Evolutionary conservation across 352 stramenopile genomes (phyloP).

Genomic region (Pythium brachiatum): DNA sequence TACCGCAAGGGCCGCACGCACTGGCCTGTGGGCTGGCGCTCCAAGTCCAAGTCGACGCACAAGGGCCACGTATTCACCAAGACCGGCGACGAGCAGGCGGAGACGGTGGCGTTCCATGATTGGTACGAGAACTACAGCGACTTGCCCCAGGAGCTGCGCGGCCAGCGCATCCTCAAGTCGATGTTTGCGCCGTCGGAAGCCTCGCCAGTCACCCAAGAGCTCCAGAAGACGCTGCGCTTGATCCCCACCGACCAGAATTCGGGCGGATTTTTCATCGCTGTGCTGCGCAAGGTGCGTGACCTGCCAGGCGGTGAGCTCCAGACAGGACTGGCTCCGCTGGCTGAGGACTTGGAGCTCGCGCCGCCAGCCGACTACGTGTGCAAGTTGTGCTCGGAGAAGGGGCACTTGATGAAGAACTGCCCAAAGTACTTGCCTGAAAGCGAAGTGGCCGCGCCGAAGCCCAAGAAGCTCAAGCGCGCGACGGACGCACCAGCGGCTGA

Average conservation of each 20-base stretch:
- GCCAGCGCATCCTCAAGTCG: slow-evolving; percentile 59
- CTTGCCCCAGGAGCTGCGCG: slow-evolving; percentile 59
- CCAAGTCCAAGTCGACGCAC: slow-evolving; percentile 83
- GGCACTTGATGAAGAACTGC: slow-evolving; percentile 80
- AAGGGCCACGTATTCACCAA: slow-evolving; percentile 75
- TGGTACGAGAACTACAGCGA: slow-evolving; percentile 72
- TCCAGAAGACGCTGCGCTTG: slow-evolving; percentile 92
- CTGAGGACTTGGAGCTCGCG: slow-evolving; percentile 43
- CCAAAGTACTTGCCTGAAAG: slow-evolving; percentile 49
- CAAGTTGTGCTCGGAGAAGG: slow-evolving; percentile 63
- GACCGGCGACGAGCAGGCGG: neutral
- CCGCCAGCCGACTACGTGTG: slow-evolving; percentile 69
- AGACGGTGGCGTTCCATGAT: slow-evolving; percentile 50
- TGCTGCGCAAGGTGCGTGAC: slow-evolving; percentile 87
- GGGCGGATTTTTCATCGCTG: slow-evolving; percentile 98
- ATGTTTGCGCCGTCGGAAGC: slow-evolving; percentile 82
- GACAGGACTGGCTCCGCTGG: slow-evolving; percentile 37
- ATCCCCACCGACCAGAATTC: slow-evolving; percentile 98
- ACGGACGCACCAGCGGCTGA: slow-evolving; percentile 23
- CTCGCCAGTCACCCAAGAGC: slow-evolving; percentile 28
- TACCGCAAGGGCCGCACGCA: slow-evolving; percentile 46
- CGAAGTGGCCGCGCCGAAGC: slow-evolving; percentile 28
- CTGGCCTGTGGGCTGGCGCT: slow-evolving; percentile 84
- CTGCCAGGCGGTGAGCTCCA: slow-evolving; percentile 51
- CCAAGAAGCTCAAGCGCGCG: slow-evolving; percentile 49